Conservation (phyloP, 306 rosid genomes). For the Pterocarpus santalinus region DNA sequence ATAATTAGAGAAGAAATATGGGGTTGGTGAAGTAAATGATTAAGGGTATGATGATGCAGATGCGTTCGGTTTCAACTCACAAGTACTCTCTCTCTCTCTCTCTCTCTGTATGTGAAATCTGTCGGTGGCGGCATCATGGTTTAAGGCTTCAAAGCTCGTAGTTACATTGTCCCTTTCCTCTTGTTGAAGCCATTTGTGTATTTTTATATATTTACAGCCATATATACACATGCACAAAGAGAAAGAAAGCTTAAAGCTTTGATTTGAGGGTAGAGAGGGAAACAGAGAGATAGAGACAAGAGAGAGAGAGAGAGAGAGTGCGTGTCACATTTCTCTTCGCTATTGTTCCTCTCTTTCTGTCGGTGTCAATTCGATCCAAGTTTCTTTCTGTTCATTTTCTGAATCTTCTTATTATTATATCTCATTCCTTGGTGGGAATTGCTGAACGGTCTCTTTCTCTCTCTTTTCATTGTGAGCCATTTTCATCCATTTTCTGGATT, state of each 20-base stretch:
- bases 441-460: conserved; percentile 27
- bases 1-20: conserved; percentile 18
- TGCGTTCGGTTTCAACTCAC: conserved; percentile 40
- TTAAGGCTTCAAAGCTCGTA: conserved; percentile 22
- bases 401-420: conserved; percentile 5
- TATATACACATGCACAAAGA: conserved; percentile 40
- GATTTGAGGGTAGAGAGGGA: conserved; percentile 32
- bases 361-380: conserved; percentile 53
- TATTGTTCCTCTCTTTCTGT: conserved; percentile 43
- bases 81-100: neutral
- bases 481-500: conserved; percentile 42
- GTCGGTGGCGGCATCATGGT: conserved; percentile 70
- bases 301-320: conserved; percentile 35
- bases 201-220: conserved; percentile 66
- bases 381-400: conserved; percentile 40
- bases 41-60: conserved; percentile 37
- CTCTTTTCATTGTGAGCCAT: conserved; percentile 32
- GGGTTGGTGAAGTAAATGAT: conserved; percentile 45
- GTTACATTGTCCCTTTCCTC: conserved; percentile 75
- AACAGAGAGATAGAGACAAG: conserved; percentile 6
- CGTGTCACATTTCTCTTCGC: neutral
- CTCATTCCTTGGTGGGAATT: conserved; percentile 32
- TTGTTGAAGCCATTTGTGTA: conserved; percentile 44
- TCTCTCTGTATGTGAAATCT: conserved; percentile 12
- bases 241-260: conserved; percentile 25